Percentiles rank a stretch among this genome's conserved stretches.
Conservation (phyloP, 176 grass and related monocot genomes). For the Bonia amplexicaulis region DNA sequence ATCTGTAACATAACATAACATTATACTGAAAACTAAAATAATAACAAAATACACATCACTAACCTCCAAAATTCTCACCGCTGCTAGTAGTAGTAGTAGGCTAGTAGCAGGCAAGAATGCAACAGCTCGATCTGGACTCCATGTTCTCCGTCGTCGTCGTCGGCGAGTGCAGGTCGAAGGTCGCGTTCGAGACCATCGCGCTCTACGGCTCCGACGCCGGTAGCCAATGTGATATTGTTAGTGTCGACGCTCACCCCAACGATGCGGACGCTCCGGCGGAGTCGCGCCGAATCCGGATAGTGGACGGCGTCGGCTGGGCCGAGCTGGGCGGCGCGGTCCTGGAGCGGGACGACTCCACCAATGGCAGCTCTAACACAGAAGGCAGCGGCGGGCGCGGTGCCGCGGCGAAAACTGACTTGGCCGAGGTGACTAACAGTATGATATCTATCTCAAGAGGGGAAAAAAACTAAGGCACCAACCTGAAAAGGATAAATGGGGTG, state of each 20-base stretch:
- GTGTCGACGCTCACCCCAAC: not conserved
- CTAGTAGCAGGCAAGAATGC: slow-evolving; percentile 4
- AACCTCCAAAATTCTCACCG: too few species aligned
- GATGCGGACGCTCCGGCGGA: not conserved
- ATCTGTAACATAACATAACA: accelerated
- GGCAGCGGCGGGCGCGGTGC: not conserved
- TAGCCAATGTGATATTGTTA: not conserved
- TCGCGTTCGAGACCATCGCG: not conserved
- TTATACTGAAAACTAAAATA: too few species aligned
- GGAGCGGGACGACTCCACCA: slow-evolving; percentile 33
- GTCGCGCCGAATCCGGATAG: not conserved
- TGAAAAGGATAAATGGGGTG: too few species aligned
- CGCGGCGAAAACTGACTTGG: not conserved
- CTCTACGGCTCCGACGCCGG: not conserved
- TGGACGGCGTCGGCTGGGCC: not conserved
- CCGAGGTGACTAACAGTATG: not conserved
- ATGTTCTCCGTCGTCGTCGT: not conserved
- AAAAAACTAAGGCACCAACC: not conserved
- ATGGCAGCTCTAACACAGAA: slow-evolving; percentile 44
- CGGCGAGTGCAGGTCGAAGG: slow-evolving; percentile 6
- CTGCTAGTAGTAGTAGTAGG: not conserved
- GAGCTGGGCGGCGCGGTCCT: slow-evolving; percentile 1
- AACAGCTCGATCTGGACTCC: slow-evolving; percentile 7
- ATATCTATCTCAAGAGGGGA: not conserved
- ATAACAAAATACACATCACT: too few species aligned